Percentiles rank a stretch among this genome's conserved stretches.
Evolutionary conservation across 1,284 basidiomycete genomes (phyloP).

Genomic region (Naganishia liquefaciens): DNA sequence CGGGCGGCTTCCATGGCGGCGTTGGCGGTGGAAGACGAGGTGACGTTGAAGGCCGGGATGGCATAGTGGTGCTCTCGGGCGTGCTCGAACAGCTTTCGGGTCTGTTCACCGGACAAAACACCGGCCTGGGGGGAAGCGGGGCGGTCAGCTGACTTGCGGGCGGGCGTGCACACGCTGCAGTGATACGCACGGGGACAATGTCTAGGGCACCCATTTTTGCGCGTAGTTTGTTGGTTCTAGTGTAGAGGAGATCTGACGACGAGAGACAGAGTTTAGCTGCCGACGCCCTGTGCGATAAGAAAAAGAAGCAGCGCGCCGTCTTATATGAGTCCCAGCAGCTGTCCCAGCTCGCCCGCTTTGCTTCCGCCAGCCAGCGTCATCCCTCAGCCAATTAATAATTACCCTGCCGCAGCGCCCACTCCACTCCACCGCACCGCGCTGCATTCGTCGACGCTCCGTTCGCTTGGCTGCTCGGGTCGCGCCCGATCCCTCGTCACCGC

Average conservation of each 20-base stretch:
- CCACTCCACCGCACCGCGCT: constrained; percentile 1
- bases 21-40: constrained; percentile 83
- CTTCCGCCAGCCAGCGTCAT: constrained; percentile 26
- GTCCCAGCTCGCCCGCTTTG: background rate
- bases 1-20: constrained; percentile 85
- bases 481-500: background rate
- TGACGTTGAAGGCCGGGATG: constrained; percentile 62
- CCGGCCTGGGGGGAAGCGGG: constrained; percentile 65
- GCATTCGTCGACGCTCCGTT: background rate
- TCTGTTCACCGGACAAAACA: constrained; percentile 82
- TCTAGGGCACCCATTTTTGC: constrained; percentile 45
- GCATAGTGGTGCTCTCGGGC: constrained; percentile 68
- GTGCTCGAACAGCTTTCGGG: constrained; percentile 84
- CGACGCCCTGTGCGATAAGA: constrained; percentile 7
- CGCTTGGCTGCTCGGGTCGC: constrained; percentile 22
- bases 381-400: constrained; percentile 10
- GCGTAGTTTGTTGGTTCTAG: constrained; percentile 4
- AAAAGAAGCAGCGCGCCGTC: background rate
- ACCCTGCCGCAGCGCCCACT: background rate
- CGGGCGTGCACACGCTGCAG: no score
- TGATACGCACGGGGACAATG: constrained; percentile 48
- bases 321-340: constrained; percentile 6
- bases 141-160: no score
- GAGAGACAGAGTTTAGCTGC: background rate
- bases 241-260: constrained; percentile 18